Evolutionary conservation across 345 rosid genomes (phyloP).

Genomic region (Abelmoschus esculentus): DNA sequence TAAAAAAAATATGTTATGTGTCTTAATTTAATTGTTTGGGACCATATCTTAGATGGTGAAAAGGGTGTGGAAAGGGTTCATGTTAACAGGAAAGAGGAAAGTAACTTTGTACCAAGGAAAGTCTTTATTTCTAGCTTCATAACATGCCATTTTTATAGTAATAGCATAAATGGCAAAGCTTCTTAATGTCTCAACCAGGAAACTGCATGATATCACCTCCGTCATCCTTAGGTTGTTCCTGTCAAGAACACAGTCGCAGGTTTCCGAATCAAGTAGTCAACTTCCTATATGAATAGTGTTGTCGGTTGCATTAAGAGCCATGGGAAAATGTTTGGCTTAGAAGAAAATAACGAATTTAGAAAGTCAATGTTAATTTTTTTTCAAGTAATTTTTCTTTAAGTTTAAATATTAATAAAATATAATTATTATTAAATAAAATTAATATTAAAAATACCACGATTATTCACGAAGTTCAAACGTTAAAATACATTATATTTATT

Average conservation of each 20-base stretch:
- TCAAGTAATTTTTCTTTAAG: no score
- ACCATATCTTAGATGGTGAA: conserved; percentile 74
- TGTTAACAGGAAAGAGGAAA: conserved; percentile 53
- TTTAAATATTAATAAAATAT: no score
- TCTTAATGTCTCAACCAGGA: background rate
- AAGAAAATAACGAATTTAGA: no score
- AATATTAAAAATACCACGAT: no score
- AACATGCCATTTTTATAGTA: background rate
- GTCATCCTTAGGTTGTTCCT: background rate
- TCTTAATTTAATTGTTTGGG: conserved; percentile 73
- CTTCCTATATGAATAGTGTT: background rate
- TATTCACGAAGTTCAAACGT: no score
- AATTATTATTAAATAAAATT: no score
- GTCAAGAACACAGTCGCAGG: background rate
- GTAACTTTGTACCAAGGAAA: background rate
- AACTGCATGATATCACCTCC: background rate
- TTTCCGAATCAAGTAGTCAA: background rate
- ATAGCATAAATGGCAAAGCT: background rate
- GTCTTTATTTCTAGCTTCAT: background rate
- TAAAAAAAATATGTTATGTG: no score
- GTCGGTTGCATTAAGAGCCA: no score
- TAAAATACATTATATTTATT: no score
- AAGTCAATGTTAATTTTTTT: no score
- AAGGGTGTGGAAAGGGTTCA: conserved; percentile 72
- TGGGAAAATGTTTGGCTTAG: no score